Evolutionary conservation across 148 eudicot species (phyloP).

Genomic region (Camellia sinensis): DNA sequence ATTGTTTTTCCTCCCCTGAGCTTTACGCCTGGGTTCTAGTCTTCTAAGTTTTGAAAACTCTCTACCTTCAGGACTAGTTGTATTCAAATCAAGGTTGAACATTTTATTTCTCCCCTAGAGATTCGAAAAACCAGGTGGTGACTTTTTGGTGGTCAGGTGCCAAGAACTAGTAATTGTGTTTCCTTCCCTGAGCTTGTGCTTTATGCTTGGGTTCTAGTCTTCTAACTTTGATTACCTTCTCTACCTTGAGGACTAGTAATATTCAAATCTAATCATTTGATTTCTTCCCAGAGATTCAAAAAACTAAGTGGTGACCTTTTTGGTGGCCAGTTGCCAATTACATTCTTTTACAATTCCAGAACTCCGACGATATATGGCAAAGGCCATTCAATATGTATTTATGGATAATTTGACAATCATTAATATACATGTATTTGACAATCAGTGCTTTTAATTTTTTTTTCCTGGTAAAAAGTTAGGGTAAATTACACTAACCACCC

Average conservation of each 20-base stretch:
- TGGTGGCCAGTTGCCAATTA: not conserved
- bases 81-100: not conserved
- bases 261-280: not conserved
- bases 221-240: not conserved
- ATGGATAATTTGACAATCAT: not conserved
- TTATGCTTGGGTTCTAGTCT: slow-evolving; percentile 1
- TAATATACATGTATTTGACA: too few species aligned
- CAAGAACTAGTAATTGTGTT: not conserved
- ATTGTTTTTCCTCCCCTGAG: not conserved
- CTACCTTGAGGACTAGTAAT: not conserved
- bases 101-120: not conserved
- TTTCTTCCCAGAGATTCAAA: not conserved
- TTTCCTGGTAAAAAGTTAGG: too few species aligned
- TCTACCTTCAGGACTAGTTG: not conserved
- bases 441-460: too few species aligned
- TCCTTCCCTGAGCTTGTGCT: not conserved
- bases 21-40: not conserved
- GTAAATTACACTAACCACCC: too few species aligned
- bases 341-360: not conserved
- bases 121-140: not conserved
- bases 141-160: not conserved
- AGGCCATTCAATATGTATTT: not conserved
- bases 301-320: not conserved
- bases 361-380: not conserved
- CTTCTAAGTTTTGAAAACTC: not conserved